Percentiles rank a stretch among this genome's conserved stretches.
Evolutionary conservation across 495 filamentous ascomycete species (phyloP).

Genomic region (Daldinia vernicosa): DNA sequence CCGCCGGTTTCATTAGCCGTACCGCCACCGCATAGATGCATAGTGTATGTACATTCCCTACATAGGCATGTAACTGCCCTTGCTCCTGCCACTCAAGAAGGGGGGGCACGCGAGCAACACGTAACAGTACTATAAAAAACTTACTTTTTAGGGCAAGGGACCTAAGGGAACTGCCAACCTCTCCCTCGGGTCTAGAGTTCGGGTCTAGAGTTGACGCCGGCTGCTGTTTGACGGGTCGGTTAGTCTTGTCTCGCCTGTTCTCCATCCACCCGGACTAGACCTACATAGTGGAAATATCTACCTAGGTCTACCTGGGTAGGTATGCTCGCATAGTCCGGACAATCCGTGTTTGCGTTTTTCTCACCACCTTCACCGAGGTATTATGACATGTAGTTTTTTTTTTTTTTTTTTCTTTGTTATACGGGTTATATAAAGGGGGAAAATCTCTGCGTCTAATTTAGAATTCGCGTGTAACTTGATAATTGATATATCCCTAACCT

Average conservation of each 20-base stretch:
- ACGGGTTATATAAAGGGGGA: no score
- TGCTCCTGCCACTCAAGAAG: background rate
- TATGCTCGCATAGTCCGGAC: background rate
- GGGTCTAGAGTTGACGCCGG: conserved; percentile 2
- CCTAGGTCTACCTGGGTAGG: background rate
- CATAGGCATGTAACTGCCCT: background rate
- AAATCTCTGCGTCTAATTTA: background rate
- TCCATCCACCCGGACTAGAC: background rate
- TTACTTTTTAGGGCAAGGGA: conserved; percentile 3
- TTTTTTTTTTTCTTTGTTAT: background rate
- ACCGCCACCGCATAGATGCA: conserved; percentile 7
- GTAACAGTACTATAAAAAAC: background rate
- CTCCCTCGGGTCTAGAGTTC: background rate
- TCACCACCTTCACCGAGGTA: background rate
- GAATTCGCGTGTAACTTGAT: background rate
- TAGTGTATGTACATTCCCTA: background rate
- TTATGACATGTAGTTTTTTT: background rate
- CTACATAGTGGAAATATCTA: background rate
- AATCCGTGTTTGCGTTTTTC: background rate
- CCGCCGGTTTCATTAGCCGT: conserved; percentile 12
- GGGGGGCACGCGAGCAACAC: conserved; percentile 4
- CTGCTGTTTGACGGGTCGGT: background rate
- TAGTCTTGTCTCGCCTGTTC: background rate
- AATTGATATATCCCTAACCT: background rate
- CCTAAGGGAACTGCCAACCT: conserved; percentile 2